Conservation (phyloP, 257 asterid species). For the Nicotiana obtusifolia region DNA sequence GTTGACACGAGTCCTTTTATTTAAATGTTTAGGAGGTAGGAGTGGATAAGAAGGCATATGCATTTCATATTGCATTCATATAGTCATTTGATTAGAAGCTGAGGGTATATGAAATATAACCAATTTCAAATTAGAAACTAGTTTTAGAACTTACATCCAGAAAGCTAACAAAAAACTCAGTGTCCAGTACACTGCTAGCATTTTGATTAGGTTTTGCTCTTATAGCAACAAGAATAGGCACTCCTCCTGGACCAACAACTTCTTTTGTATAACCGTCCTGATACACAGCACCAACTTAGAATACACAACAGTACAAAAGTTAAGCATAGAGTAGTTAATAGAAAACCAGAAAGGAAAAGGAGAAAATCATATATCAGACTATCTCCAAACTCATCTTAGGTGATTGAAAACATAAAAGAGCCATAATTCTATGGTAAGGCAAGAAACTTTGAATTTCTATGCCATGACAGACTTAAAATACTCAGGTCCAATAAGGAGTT, state of each 20-base stretch:
- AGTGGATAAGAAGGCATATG: not conserved
- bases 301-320: not conserved
- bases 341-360: not conserved
- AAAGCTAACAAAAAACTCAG: slow-evolving; percentile 56
- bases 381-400: no score
- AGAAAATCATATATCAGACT: not conserved
- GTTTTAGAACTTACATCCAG: slow-evolving; percentile 50
- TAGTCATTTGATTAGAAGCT: not conserved
- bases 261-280: slow-evolving; percentile 79
- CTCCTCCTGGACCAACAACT: slow-evolving; percentile 46
- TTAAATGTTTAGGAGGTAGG: not conserved
- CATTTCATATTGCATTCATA: not conserved
- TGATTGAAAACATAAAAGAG: not conserved
- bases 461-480: not conserved
- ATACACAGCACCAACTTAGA: not conserved
- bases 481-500: not conserved
- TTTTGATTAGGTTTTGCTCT: slow-evolving; percentile 61
- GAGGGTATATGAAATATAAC: not conserved
- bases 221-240: slow-evolving; percentile 68
- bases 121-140: not conserved
- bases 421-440: not conserved
- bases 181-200: slow-evolving; percentile 34
- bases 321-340: not conserved
- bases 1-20: not conserved
- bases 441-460: not conserved